phyloP scores from a whole-genome alignment of 176 grass and related monocot species.

The Musa acuminata region DNA sequence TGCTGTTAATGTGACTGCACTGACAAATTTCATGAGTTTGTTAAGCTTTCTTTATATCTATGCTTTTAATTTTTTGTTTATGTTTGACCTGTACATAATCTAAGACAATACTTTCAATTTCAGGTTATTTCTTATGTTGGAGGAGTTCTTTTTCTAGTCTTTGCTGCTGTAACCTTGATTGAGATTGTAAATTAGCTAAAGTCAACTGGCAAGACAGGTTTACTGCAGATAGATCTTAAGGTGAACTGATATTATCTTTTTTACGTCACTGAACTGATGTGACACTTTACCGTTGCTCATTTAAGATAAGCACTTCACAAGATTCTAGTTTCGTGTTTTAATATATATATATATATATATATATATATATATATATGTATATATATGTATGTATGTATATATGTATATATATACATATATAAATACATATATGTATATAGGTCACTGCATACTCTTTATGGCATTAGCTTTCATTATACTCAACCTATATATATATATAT shows the following conservation, averaged over 20 bases:
- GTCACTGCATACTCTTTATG: too few species aligned
- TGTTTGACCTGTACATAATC: constrained; percentile 4
- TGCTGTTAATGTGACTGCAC: not conserved
- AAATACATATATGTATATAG: too few species aligned
- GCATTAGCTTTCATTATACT: too few species aligned
- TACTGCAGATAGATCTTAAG: not conserved
- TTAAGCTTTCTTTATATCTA: not conserved
- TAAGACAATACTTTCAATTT: constrained; percentile 6
- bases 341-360: too few species aligned
- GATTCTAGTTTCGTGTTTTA: too few species aligned
- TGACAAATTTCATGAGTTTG: not conserved
- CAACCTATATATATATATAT: too few species aligned
- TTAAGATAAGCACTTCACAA: too few species aligned
- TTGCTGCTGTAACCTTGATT: constrained; percentile 67
- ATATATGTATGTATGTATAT: too few species aligned
- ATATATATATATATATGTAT: too few species aligned
- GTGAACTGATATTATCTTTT: not conserved
- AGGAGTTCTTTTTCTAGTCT: constrained; percentile 81
- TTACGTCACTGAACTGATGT: not conserved
- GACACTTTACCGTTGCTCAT: too few species aligned
- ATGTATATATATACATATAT: too few species aligned
- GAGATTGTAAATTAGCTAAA: constrained; percentile 56
- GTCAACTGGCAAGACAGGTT: not conserved
- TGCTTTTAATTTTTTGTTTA: not conserved
- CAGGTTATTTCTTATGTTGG: constrained; percentile 92